phyloP scores from a whole-genome alignment of 805 yeast species.

The Sugiyamaella valdiviana region DNA sequence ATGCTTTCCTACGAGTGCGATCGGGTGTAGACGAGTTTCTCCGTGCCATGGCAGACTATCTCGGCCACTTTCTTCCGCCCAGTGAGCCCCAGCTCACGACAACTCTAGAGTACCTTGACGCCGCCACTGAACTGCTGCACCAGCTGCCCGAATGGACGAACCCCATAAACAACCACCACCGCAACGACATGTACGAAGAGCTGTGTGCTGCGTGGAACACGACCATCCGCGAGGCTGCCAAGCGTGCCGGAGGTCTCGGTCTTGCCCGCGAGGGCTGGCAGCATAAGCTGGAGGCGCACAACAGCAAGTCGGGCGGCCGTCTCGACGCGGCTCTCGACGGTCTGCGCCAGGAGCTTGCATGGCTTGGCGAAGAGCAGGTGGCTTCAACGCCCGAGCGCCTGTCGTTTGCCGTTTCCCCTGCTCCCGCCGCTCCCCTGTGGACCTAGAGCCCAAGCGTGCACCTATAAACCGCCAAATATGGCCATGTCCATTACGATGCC shows the following conservation, averaged over 20 bases:
- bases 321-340: constrained; percentile 42
- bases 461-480: background rate
- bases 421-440: constrained; percentile 5
- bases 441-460: background rate
- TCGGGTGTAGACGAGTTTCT: constrained; percentile 63
- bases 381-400: constrained; percentile 1
- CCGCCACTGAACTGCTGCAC: constrained; percentile 53
- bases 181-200: constrained; percentile 53
- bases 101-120: constrained; percentile 57
- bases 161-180: constrained; percentile 36
- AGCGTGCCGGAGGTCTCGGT: constrained; percentile 35
- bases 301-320: constrained; percentile 38
- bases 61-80: constrained; percentile 67
- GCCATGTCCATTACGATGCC: too few relatives aligned
- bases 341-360: constrained; percentile 36
- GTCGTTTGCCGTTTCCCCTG: background rate
- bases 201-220: constrained; percentile 52
- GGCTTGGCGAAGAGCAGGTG: constrained; percentile 18
- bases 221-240: constrained; percentile 36
- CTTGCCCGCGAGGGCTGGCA: constrained; percentile 37
- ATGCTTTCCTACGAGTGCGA: constrained; percentile 68
- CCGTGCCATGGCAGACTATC: constrained; percentile 65
- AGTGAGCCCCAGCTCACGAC: constrained; percentile 48
- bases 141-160: constrained; percentile 62
- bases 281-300: constrained; percentile 40